These are phyloP conservation scores for Eucalyptus shirleyi DNA, from an alignment of 345 rosid genomes.

Conservation along the genomic window DNA sequence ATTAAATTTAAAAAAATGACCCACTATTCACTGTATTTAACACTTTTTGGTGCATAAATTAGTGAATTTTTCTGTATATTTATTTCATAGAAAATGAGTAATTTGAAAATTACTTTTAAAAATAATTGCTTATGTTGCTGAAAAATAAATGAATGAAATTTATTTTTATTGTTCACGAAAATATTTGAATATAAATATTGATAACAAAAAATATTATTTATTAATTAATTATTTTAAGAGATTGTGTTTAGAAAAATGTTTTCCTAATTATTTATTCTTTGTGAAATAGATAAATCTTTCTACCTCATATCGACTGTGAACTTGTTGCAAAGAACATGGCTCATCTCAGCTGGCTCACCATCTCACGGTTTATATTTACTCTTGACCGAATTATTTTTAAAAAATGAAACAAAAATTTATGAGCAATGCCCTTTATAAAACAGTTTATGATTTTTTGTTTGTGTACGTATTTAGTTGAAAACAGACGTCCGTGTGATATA, in stretches of 20 bases:
- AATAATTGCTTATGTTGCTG: too few relatives aligned
- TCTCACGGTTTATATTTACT: not conserved
- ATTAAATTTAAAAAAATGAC: too few relatives aligned
- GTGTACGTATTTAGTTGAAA: not conserved
- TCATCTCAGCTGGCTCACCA: not conserved
- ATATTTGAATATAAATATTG: too few relatives aligned
- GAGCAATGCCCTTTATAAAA: not conserved
- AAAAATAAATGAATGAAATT: too few relatives aligned
- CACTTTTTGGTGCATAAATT: not conserved
- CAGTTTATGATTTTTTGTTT: not conserved
- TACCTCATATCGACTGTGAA: not conserved
- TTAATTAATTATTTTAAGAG: too few relatives aligned
- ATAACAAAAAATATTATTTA: too few relatives aligned
- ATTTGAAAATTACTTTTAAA: too few relatives aligned
- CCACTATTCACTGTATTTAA: not conserved
- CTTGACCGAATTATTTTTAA: not conserved
- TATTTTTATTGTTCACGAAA: rapidly evolving
- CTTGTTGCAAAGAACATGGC: not conserved
- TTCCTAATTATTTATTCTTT: too few relatives aligned
- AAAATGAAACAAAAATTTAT: too few relatives aligned
- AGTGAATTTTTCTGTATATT: too few relatives aligned
- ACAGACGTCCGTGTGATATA: not conserved
- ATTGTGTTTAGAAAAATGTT: too few relatives aligned
- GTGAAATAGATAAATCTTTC: not conserved
- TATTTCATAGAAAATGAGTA: too few relatives aligned